A percentile compares a stretch with the other conserved stretches of the same genome.
These are phyloP conservation scores for Hortiboletus flavorubellus DNA, from an alignment of 768 basidiomycete genomes.

Conservation along the genomic window DNA sequence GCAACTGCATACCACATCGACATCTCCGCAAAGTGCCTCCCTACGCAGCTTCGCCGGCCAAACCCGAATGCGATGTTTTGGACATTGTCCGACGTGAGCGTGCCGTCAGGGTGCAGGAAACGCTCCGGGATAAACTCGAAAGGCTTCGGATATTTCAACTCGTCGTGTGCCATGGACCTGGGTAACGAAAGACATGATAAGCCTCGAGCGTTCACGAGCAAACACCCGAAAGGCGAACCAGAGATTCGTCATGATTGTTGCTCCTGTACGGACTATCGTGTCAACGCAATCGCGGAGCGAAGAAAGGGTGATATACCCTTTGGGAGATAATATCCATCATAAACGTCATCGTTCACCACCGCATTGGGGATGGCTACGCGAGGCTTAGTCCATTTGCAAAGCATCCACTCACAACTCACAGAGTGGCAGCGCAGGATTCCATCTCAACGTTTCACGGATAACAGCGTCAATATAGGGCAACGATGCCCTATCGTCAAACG, in stretches of 20 bases:
- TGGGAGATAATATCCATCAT: conserved; percentile 16
- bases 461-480: conserved; percentile 38
- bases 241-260: conserved; percentile 26
- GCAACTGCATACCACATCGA: conserved; percentile 16
- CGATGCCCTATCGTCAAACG: conserved; percentile 9
- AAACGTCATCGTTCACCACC: conserved; percentile 13
- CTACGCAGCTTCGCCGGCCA: conserved; percentile 21
- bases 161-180: conserved; percentile 19
- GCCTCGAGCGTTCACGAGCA: neutral
- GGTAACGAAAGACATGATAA: neutral
- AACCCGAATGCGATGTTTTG: conserved; percentile 18
- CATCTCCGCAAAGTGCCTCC: conserved; percentile 14
- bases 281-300: neutral
- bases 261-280: conserved; percentile 5
- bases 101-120: conserved; percentile 30
- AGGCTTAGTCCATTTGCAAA: neutral
- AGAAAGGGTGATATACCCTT: neutral
- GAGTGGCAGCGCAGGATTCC: conserved; percentile 13
- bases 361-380: conserved; percentile 15
- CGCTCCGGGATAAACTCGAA: conserved; percentile 34
- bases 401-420: conserved; percentile 9
- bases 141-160: conserved; percentile 34
- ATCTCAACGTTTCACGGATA: conserved; percentile 32
- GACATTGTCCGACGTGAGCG: conserved; percentile 13
- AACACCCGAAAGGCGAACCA: conserved; percentile 21